These are phyloP conservation scores for Piromyces sp. DNA, from an alignment of 192 early-diverging fungal species.

Conservation along the genomic window DNA sequence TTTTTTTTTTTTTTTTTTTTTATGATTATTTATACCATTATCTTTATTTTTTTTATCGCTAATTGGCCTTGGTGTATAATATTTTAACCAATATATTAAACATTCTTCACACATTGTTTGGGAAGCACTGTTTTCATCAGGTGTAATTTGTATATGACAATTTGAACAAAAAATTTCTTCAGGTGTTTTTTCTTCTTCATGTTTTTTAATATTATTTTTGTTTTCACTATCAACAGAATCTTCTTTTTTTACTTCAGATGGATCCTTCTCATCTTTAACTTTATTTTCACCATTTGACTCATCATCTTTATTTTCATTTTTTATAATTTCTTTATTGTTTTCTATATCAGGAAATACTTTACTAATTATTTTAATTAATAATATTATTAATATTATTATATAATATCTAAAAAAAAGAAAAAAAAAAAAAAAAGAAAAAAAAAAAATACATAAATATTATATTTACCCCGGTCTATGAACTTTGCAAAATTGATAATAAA, in stretches of 20 bases:
- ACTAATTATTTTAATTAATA: neutral
- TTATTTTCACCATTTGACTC: neutral
- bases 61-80: constrained; percentile 17
- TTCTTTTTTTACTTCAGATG: neutral
- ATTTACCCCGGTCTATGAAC: constrained; percentile 33
- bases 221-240: neutral
- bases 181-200: constrained; percentile 10
- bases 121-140: constrained; percentile 12
- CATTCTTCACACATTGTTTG: constrained; percentile 28
- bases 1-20: too few species aligned
- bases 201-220: constrained; percentile 8
- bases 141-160: constrained; percentile 18
- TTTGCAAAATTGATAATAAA: constrained; percentile 40
- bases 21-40: neutral
- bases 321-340: neutral
- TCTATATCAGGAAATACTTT: neutral
- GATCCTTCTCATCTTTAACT: neutral
- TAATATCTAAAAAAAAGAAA: too few species aligned
- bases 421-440: neutral
- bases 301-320: neutral
- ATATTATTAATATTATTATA: too few species aligned
- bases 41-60: constrained; percentile 7
- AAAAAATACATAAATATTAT: neutral
- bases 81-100: constrained; percentile 37
- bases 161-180: constrained; percentile 14